Conservation (phyloP, 2,329 filamentous ascomycete species). For the Hymenoscyphus fructigenus region DNA sequence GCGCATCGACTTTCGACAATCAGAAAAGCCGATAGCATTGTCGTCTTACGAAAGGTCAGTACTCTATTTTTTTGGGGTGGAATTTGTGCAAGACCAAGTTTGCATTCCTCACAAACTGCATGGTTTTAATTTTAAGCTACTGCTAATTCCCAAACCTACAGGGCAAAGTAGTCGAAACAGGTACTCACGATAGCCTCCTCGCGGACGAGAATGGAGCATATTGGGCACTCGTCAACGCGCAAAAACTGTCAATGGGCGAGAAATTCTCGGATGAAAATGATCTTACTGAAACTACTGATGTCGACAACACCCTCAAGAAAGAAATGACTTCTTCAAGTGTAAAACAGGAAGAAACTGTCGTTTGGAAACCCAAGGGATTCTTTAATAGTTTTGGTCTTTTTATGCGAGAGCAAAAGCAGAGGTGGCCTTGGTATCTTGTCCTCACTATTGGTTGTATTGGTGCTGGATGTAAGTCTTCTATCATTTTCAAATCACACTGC, state of each 20-base stretch:
- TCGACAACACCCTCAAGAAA: slow-evolving; percentile 22
- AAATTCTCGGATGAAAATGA: slow-evolving; percentile 28
- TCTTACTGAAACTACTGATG: slow-evolving; percentile 22
- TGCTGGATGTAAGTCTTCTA: slow-evolving; percentile 31
- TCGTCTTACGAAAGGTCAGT: slow-evolving; percentile 76
- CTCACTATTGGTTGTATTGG: slow-evolving; percentile 44
- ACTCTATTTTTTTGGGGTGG: slow-evolving; percentile 66
- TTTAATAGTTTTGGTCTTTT: slow-evolving; percentile 53
- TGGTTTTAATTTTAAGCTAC: too few relatives aligned
- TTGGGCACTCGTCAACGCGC: slow-evolving; percentile 63
- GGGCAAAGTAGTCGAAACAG: slow-evolving; percentile 70
- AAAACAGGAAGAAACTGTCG: slow-evolving; percentile 22
- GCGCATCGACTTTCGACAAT: slow-evolving; percentile 70
- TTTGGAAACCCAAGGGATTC: slow-evolving; percentile 43
- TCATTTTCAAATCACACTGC: neutral
- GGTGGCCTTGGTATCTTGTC: slow-evolving; percentile 51
- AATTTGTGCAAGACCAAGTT: neutral
- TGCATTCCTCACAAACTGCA: too few relatives aligned
- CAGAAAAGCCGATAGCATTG: slow-evolving; percentile 73
- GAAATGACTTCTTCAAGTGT: slow-evolving; percentile 27
- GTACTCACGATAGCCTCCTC: slow-evolving; percentile 72
- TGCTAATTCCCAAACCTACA: too few relatives aligned
- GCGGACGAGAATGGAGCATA: slow-evolving; percentile 60
- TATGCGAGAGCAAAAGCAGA: slow-evolving; percentile 53
- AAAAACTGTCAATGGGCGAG: slow-evolving; percentile 40